Conservation (phyloP, 371 early-diverging fungal genomes). For the Zychaea mexicana region DNA sequence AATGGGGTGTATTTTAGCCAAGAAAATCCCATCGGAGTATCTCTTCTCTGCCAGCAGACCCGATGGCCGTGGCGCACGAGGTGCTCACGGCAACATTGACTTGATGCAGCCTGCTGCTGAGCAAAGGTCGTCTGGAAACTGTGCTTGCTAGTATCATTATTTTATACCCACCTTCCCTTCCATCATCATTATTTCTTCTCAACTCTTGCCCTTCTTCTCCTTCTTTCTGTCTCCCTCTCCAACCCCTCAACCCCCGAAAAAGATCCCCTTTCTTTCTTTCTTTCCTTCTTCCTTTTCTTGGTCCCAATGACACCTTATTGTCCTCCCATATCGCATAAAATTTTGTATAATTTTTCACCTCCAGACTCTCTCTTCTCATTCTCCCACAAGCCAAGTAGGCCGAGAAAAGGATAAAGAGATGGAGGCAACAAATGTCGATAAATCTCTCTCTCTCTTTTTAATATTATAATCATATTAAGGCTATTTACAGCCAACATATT, state of each 20-base stretch:
- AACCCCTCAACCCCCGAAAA: too few species aligned
- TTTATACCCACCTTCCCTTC: not conserved
- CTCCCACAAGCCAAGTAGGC: too few species aligned
- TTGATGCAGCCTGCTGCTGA: constrained; percentile 49
- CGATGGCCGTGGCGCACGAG: constrained; percentile 16
- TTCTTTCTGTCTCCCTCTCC: not conserved
- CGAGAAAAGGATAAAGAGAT: too few species aligned
- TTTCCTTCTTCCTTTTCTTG: not conserved
- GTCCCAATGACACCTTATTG: too few species aligned
- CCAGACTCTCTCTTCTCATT: too few species aligned
- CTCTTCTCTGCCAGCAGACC: constrained; percentile 2
- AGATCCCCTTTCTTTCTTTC: not conserved
- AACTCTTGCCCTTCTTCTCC: not conserved
- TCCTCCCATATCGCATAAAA: too few species aligned
- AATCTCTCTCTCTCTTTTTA: not conserved
- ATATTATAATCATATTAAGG: too few species aligned
- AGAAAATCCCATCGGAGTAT: constrained; percentile 20
- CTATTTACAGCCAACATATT: not conserved
- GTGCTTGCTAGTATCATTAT: constrained; percentile 11
- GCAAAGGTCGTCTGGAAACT: constrained; percentile 1
- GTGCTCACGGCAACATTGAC: constrained; percentile 65
- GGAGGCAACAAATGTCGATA: not conserved
- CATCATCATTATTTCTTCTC: not conserved
- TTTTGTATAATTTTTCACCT: not conserved
- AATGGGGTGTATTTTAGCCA: constrained; percentile 1